phyloP scores from a whole-genome alignment of 441 rosid genomes.

The Biscutella laevigata region DNA sequence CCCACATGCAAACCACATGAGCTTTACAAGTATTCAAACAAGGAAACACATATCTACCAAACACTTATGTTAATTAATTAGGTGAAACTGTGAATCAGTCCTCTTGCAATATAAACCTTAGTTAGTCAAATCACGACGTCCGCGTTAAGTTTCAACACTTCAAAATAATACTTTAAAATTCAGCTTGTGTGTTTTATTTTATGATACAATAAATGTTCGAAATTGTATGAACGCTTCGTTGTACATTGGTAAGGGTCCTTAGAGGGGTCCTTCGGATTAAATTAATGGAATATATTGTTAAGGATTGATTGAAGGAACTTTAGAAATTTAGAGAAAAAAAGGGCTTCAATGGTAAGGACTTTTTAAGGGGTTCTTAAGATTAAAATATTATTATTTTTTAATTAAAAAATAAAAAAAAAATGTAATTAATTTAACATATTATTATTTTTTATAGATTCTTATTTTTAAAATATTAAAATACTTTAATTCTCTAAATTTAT shows the following conservation, averaged over 20 bases:
- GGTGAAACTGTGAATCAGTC: conserved; percentile 20
- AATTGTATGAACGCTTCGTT: too few species aligned
- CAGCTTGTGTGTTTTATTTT: background rate
- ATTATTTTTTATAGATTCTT: too few species aligned
- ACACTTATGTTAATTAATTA: background rate
- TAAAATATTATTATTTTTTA: too few species aligned
- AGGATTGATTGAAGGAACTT: background rate
- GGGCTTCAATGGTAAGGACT: too few species aligned
- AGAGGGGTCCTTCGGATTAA: too few species aligned
- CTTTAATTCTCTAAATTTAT: too few species aligned
- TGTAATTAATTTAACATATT: too few species aligned
- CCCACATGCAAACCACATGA: conserved; percentile 1
- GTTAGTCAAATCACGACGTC: conserved; percentile 6
- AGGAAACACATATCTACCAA: background rate
- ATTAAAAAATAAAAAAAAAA: too few species aligned
- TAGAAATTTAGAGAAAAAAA: too few species aligned
- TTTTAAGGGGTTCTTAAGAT: too few species aligned
- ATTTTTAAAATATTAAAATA: too few species aligned
- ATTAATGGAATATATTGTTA: too few species aligned
- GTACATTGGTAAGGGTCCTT: background rate
- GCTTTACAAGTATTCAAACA: background rate
- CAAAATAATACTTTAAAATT: conserved; percentile 3
- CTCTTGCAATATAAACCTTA: background rate
- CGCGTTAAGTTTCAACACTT: conserved; percentile 15
- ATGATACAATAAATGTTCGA: background rate